Percentiles rank a stretch among this genome's conserved stretches.
phyloP scores from a whole-genome alignment of 208 protist genomes.

The Strigomonas galati region DNA sequence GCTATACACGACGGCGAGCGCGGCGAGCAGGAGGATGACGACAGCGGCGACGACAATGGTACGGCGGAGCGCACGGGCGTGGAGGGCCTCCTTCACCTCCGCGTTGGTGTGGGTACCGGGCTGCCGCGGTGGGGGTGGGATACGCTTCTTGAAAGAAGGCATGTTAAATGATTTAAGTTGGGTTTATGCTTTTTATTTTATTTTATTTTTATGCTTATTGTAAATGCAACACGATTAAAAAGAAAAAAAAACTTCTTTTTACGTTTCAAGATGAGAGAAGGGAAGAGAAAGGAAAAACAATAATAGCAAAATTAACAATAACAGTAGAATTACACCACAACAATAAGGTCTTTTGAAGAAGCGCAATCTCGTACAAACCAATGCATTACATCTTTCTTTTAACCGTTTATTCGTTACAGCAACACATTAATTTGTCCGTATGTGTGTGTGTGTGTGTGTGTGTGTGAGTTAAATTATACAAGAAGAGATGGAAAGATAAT shows the following conservation, averaged over 20 bases:
- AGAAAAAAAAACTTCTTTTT: too few relatives aligned
- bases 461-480: too few relatives aligned
- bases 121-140: constrained; percentile 40
- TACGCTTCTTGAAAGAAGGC: constrained; percentile 22
- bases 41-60: constrained; percentile 54
- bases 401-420: background rate
- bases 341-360: constrained; percentile 3
- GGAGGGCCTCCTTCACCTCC: constrained; percentile 67
- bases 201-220: background rate
- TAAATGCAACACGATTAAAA: background rate
- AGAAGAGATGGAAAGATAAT: too few relatives aligned
- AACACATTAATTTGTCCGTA: background rate
- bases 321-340: constrained; percentile 6
- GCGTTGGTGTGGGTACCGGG: constrained; percentile 66
- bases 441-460: too few relatives aligned
- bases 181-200: too few relatives aligned
- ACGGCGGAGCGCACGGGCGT: constrained; percentile 54
- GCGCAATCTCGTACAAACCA: background rate
- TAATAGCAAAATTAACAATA: constrained; percentile 5
- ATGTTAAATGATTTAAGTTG: constrained; percentile 1
- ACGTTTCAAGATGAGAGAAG: constrained; percentile 4
- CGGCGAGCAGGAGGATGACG: constrained; percentile 63
- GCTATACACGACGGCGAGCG: constrained; percentile 61
- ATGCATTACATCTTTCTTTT: background rate
- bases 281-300: constrained; percentile 3